Evolutionary conservation across 2,329 filamentous ascomycete genomes (phyloP).

Genomic region (Fusarium redolens): DNA sequence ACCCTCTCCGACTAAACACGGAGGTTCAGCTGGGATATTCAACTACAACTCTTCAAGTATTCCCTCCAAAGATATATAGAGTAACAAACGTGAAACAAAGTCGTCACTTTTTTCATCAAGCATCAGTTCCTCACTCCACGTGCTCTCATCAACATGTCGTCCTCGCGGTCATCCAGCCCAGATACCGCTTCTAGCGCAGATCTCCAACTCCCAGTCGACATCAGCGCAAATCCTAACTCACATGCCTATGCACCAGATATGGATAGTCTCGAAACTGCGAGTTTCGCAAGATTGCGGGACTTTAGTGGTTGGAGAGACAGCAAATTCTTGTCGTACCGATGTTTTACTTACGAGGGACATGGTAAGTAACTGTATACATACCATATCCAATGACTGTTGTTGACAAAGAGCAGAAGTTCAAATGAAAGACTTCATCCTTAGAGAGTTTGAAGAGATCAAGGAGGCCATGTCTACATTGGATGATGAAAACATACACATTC

Average conservation of each 20-base stretch:
- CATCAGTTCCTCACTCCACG: too few species aligned
- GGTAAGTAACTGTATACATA: background rate
- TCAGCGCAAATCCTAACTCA: background rate
- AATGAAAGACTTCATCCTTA: background rate
- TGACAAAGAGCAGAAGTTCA: background rate
- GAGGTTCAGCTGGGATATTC: too few species aligned
- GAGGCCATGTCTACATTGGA: too few species aligned
- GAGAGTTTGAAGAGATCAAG: too few species aligned
- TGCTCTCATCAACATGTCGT: background rate
- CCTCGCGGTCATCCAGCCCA: background rate
- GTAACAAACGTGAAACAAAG: too few species aligned
- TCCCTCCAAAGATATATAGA: too few species aligned
- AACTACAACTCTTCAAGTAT: too few species aligned
- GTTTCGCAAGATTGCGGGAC: background rate
- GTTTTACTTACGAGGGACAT: background rate
- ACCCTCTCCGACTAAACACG: background rate
- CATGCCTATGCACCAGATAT: background rate
- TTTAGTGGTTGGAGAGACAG: background rate
- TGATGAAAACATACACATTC: too few species aligned
- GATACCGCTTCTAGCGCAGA: background rate
- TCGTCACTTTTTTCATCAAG: too few species aligned
- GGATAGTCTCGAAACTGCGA: background rate
- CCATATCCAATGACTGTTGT: background rate
- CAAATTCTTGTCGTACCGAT: background rate
- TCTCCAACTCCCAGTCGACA: background rate